Base-by-base conservation (phyloP, 73 alveolate genomes). In the Blepharisma stoltei region DNA sequence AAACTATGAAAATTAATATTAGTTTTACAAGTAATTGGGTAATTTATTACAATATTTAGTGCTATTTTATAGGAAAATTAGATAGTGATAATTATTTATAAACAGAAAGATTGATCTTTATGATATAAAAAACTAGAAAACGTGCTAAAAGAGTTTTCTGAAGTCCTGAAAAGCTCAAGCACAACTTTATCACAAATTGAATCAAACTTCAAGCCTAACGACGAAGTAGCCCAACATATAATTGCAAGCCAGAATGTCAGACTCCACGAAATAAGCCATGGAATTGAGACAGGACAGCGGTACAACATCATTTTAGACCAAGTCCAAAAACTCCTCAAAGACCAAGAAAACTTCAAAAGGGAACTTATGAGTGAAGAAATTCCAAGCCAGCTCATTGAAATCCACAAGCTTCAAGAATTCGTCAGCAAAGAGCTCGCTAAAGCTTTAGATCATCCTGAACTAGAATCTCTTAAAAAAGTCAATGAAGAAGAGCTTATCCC, bases 311-410 rank as follows among this genome's bases (percentile, higher is more conserved):
- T 38, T 14, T 14, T 60, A 9, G 46, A n/a, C 14, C 37, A 60
- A 25, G 23, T 60, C 14, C 11, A n/a, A 14, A 14, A n/a, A 60
- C 18, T 60, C 3, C 73, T 60, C 11, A 25, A 8, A 20, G 73
- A 60, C 46, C 14, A 14, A 38, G 73, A 60, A 38, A 60, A 60
- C 18, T 60, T 60, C 73, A 60, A 60, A 60, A 60, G 45, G 46
- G 48, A 60, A 25, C 38, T 60, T 25, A 14, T 60, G 37, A 11
- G 23, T 18, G 45, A 25, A 14, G 73, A 60, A 8, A 8, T 60
- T 18, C 18, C 14, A 20, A 60, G 23, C 14, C 18, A 60, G 2
- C 73, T 60, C 23, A 11, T 14, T 14, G 73, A 38, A 60, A n/a
- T 60, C 46, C 49, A 20, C n/a, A 25, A 60, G 46, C 46, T 11